Base-by-base conservation (phyloP, 2,329 filamentous ascomycete species). In the Pyrenophora seminiperda region DNA sequence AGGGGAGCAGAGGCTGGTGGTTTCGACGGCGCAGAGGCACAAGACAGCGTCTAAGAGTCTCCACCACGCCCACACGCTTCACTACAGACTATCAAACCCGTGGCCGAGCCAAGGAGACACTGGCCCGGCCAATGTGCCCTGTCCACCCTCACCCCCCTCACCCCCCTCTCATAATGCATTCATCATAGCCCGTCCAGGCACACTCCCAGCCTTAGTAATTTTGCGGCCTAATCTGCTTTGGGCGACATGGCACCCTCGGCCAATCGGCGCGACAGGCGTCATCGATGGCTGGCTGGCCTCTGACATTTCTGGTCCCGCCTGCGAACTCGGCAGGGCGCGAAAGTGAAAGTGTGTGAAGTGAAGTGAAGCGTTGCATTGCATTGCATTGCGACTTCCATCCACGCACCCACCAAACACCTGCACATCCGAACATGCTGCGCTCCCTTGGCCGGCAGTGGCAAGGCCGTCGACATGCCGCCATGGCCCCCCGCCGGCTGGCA, bases 361-460 rank as follows among this genome's bases (percentile, higher is more conserved):
- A 50, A 37, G 29, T n/a, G n/a, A n/a, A n/a, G n/a, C n/a, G n/a
- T n/a, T n/a, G n/a, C n/a, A n/a, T n/a, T n/a, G n/a, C n/a, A n/a
- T n/a, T n/a, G n/a, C 37, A 24, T 32, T 34, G 20, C 47, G 41
- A 34, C 52, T 30, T 36, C 20, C 30, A 29, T 13, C 13, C 48
- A 45, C 38, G 38, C 29, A 19, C 19, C 52, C 22, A 32, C 37
- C 14, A 14, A n/a, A n/a, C n/a, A n/a, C n/a, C n/a, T n/a, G n/a
- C n/a, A n/a, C n/a, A 19, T 49, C 19, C 55, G 24, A 59, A 36
- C 41, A 73, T 74, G 71, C 72, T 77, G 70, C 67, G 67, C 58
- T 64, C 68, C 50, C 60, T 66, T 45, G 62, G 59, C 11, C 58
- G 67, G 59, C 70, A 64, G 61, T 59, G 70, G 24, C 61, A 54